Base-by-base conservation (phyloP, 805 yeast species). In the Candida manassasensis region DNA sequence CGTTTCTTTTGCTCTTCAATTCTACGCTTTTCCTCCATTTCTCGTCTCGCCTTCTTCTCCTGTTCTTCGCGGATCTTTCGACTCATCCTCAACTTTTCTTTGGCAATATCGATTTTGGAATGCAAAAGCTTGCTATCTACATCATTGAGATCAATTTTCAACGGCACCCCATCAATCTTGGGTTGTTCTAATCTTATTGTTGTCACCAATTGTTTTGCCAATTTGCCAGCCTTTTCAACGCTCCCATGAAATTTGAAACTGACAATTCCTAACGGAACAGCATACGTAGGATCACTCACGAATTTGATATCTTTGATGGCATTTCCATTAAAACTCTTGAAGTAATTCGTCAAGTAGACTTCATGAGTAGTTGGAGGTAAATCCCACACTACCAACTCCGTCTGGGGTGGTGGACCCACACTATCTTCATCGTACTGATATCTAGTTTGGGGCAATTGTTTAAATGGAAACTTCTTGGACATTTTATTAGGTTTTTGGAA, bases 261-360 rank as follows among this genome's bases (percentile, higher is more conserved):
- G 34, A 81, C 81, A 15, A 87, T 63, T 7, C 95, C 93, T 27
- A 88, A 56, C 0, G 95, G 89, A 13, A 80, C 82, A 2, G 88
- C 95, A 29, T 84, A 79, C 15, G 68, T 65, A 0, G 90, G 85
- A 50, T 88, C 93, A 37, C 71, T 75, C 7, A 81, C 64, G 40
- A 77, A 66, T 39, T 75, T 73, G 32, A 82, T 59, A 26, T 75
- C 77, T 18, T 71, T 67, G 3, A 88, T 67, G 4, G 65, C 49
- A 19, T 70, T 71, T 3, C 96, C 96, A 18, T 14, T 16, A 57
- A 66, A 82, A 16, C 71, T 58, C 27, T 69, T 69, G 43, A 84
- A 74, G 43, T 73, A 78, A 41, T 81, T 77, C 12, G 52, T 44
- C 19, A 67, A 49, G 41, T 66, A 67, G 4, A 55, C 35, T 32